Percentiles rank a stretch among this genome's conserved stretches.
Evolutionary conservation across 2,329 filamentous ascomycete species (phyloP).

Genomic region (Torrubiellomyces zombiae): DNA sequence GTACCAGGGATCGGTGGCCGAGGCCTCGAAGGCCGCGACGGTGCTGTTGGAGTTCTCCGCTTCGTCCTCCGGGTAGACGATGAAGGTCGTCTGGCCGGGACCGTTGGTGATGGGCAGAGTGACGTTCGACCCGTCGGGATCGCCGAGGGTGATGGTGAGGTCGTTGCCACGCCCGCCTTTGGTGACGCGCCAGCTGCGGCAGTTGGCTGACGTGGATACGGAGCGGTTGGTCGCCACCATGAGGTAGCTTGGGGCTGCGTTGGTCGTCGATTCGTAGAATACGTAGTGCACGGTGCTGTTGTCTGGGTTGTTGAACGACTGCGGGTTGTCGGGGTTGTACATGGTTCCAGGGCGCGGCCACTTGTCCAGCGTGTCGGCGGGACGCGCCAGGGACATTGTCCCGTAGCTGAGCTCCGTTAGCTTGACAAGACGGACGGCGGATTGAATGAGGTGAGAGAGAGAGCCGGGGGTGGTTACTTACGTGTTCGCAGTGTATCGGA

Average conservation of each 20-base stretch:
- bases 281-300: slow-evolving; percentile 14
- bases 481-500: slow-evolving; percentile 26
- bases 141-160: slow-evolving; percentile 11
- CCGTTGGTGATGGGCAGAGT: slow-evolving; percentile 13
- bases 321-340: slow-evolving; percentile 12
- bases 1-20: slow-evolving; percentile 18
- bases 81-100: slow-evolving; percentile 18
- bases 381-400: slow-evolving; percentile 16
- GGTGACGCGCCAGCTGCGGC: slow-evolving; percentile 14
- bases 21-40: slow-evolving; percentile 22
- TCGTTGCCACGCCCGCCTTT: slow-evolving; percentile 14
- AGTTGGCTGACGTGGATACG: slow-evolving; percentile 13
- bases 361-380: slow-evolving; percentile 5
- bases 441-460: background rate
- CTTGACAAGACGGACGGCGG: background rate
- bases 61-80: slow-evolving; percentile 11
- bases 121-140: slow-evolving; percentile 8
- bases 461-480: slow-evolving; percentile 4
- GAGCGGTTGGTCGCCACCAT: slow-evolving; percentile 16
- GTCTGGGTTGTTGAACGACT: slow-evolving; percentile 19
- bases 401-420: slow-evolving; percentile 16
- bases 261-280: slow-evolving; percentile 18
- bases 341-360: slow-evolving; percentile 14
- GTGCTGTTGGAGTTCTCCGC: slow-evolving; percentile 12
- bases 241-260: slow-evolving; percentile 5